A percentile compares a stretch with the other conserved stretches of the same genome.
phyloP scores from a whole-genome alignment of 495 filamentous ascomycete genomes.

The Daldinia bambusicola region DNA sequence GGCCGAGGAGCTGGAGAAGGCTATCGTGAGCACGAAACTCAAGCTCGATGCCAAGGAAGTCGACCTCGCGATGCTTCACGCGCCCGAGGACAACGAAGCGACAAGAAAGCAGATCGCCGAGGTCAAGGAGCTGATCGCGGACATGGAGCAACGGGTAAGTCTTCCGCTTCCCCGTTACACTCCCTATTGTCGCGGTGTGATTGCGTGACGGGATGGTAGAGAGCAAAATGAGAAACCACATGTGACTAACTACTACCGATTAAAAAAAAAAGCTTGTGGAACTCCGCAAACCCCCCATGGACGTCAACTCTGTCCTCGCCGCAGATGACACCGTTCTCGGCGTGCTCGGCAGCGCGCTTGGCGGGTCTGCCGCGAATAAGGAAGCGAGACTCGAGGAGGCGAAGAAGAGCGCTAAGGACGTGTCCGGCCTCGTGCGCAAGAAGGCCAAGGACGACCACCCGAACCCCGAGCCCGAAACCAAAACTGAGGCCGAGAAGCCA shows the following conservation, averaged over 20 bases:
- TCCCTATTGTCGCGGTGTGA: conserved; percentile 39
- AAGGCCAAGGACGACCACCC: conserved; percentile 64
- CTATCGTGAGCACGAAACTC: conserved; percentile 79
- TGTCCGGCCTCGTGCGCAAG: conserved; percentile 85
- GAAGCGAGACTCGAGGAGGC: conserved; percentile 78
- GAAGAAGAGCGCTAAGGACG: conserved; percentile 81
- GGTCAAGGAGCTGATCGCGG: conserved; percentile 84
- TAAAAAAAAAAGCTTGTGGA: conserved; percentile 69
- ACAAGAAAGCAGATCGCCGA: conserved; percentile 76
- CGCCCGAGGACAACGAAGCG: conserved; percentile 65
- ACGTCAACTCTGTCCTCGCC: conserved; percentile 66
- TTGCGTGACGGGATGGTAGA: not conserved
- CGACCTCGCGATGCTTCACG: conserved; percentile 63
- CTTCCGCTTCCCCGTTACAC: conserved; percentile 38
- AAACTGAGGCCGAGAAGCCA: no score
- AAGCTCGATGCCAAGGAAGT: conserved; percentile 80
- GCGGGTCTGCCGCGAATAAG: conserved; percentile 69
- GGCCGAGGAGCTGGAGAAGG: conserved; percentile 78
- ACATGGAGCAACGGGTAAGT: conserved; percentile 85
- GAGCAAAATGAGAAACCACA: not conserved
- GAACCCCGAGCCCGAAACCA: conserved; percentile 41
- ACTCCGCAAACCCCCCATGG: conserved; percentile 74
- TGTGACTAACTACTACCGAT: conserved; percentile 32
- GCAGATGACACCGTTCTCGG: conserved; percentile 63
- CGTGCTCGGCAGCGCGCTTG: conserved; percentile 78